Evolutionary conservation across 2,329 filamentous ascomycete genomes (phyloP), one percentile per base, ranked within the genome.

Genomic region (Exophiala sp.): DNA sequence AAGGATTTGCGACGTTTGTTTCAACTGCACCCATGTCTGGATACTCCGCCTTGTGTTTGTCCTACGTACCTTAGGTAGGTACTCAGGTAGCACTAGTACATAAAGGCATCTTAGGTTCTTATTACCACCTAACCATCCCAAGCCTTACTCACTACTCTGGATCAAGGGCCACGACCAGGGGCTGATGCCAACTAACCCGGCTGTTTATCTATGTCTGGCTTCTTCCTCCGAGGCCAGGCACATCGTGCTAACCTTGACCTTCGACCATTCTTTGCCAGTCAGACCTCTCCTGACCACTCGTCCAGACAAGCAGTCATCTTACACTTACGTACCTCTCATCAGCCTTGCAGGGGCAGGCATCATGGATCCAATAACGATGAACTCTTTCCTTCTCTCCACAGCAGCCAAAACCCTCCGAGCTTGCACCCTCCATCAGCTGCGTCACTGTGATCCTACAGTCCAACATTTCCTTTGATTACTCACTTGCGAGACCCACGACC

Each of bases 201-300:
- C 40, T 34, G 27, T 51, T 43, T 51, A 37, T 30, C 52, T 46
- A 14, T 34, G 34, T 52, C 44, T 55, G 42, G 52, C n/a, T 35
- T 48, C 24, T 38, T 52, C 34, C 45, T 46, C 52, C 52, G 52
- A 23, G 42, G 27, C 48, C 52, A 23, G 30, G 27, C 48, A 16
- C 23, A 24, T 34, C 40, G 23, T 19, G 40, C 7, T 5, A 8
- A 37, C 34, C 18, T 16, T 19, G 34, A 37, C 5, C 9, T n/a
- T 34, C 14, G 30, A 2, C 6, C 30, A 34, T 34, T 16, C 30
- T 9, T 27, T 27, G 24, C 24, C 24, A 27, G 24, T n/a, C n/a
- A n/a, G n/a, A n/a, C n/a, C n/a, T n/a, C n/a, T n/a, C n/a, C n/a
- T n/a, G n/a, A n/a, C n/a, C n/a, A n/a, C n/a, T n/a, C n/a, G n/a